Evolutionary conservation across 768 basidiomycete genomes (phyloP), one percentile per base, ranked within the genome.

Genomic region (Tremella mesenterica): DNA sequence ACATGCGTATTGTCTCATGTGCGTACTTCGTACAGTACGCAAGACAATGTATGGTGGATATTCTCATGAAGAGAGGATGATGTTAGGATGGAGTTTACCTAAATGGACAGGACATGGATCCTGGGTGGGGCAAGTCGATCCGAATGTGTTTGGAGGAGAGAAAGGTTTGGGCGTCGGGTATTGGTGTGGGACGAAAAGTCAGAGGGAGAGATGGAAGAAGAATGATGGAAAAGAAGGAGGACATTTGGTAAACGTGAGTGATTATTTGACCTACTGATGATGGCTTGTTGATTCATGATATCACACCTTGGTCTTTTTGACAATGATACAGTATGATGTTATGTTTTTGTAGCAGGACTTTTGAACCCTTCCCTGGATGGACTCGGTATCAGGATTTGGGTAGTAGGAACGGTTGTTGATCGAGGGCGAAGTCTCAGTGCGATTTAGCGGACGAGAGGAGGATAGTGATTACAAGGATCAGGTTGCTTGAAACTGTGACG

Each of bases 41-140:
- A 26, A 48, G 21, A 48, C 54, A 13, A 29, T 26, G 2, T 59
- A 38, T 39, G 43, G 30, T 23, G 54, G 45, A 2, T 53, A 30
- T 8, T 36, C 44, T 12, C 53, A 65, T 38, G 54, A 52, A 14
- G 48, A 56, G 41, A 25, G 23, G 2, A 44, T 61, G 39, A 46
- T 65, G 31, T 36, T 59, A 13, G 39, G 25, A 25, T 61, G 58
- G 54, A 54, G 52, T 53, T 30, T 65, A 16, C 63, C 63, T 5
- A 56, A 53, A 34, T 60, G 59, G 56, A 58, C 54, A 9, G 62
- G 62, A 1, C 46, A 52, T 21, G 50, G 31, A 1, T 36, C 43
- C 0, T 64, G 62, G 62, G 36, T 21, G 2, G 7, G 4, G 20
- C 33, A 25, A 3, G 9, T 20, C 14, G 20, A 13, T 3, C 12